A percentile compares a stretch with the other conserved stretches of the same genome.
Conservation (phyloP, 2,329 filamentous ascomycete species). For the Fusarium hostae region DNA sequence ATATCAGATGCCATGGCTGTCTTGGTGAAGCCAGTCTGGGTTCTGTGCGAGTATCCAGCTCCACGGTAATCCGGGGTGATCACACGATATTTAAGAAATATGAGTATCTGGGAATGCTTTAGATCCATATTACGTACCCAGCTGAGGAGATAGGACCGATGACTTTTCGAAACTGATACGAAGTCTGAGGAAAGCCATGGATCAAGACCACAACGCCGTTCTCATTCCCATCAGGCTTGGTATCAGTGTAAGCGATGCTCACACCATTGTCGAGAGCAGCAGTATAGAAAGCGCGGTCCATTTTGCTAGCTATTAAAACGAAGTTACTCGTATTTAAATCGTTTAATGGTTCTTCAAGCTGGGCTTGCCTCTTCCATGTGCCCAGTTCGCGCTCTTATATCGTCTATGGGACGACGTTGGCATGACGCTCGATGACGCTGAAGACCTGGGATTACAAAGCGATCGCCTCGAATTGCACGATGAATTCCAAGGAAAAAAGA, state of each 20-base stretch:
- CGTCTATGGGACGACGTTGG: not conserved
- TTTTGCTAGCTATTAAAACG: not conserved
- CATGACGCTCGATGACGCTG: conserved; percentile 28
- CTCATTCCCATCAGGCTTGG: not conserved
- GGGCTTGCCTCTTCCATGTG: too few species aligned
- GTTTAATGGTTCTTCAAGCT: too few species aligned
- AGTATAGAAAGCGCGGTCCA: conserved; percentile 13
- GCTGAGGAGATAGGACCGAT: conserved; percentile 3
- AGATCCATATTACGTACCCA: not conserved
- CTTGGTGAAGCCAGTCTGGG: conserved; percentile 18
- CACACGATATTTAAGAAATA: not conserved
- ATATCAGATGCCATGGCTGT: conserved; percentile 24
- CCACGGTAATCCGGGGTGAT: conserved; percentile 19
- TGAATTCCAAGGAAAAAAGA: not conserved
- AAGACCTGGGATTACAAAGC: conserved; percentile 21
- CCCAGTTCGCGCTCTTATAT: not conserved
- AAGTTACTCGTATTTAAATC: too few species aligned
- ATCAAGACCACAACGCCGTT: conserved; percentile 17
- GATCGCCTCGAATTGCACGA: not conserved
- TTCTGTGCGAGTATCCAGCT: conserved; percentile 11
- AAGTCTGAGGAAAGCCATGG: conserved; percentile 23
- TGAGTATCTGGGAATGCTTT: not conserved
- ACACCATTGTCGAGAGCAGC: conserved; percentile 3
- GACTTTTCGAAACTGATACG: conserved; percentile 19
- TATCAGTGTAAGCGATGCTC: conserved; percentile 19